Evolutionary conservation across 2,329 filamentous ascomycete species (phyloP), one percentile per base, ranked within the genome.

Genomic region (Pezicula radicicola): DNA sequence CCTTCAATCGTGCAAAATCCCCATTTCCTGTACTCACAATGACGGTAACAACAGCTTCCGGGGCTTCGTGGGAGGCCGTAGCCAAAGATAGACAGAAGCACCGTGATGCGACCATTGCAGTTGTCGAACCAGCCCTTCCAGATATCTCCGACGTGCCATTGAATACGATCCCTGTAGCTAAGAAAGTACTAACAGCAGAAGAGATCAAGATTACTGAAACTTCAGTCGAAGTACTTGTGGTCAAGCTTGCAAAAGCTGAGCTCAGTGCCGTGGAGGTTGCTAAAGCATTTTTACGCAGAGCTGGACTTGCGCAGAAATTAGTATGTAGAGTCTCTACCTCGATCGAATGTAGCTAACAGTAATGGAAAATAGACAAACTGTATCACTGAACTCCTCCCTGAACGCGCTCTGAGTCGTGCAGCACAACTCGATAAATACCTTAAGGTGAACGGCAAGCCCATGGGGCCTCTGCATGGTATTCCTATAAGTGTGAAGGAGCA

Each of bases 401-500:
- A 65, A 27, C 50, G 58, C 48, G 68, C 70, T 15, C 58, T 72
- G 21, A 52, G 59, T 45, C 56, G 63, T 1, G 69, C 70, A 4
- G 51, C 53, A 35, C 60, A 56, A 39, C 64, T 72, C n/a, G 70
- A 72, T 55, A 50, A 55, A 8, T 63, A 66, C 45, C 60, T 68
- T 9, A 52, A 55, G n/a, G 53, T 57, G 15, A 55, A 67, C 48
- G 59, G 59, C 43, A 64, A 60, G 30, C 60, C 67, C 3, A 33
- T 68, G n/a, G 70, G 70, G 0, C 67, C 70, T 12, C 60, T 73
- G 1, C 68, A 71, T 50, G 70, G 70, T 18, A 64, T 84, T 2
- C 81, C 80, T 0, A 78, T 77, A 39, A 75, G 72, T 48, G 68
- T 75, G 21, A 78, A 83, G 61, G 80, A 83, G 57, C 77, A 80